Base-by-base conservation (phyloP, 257 asterid genomes). In the Cordia subcordata region DNA sequence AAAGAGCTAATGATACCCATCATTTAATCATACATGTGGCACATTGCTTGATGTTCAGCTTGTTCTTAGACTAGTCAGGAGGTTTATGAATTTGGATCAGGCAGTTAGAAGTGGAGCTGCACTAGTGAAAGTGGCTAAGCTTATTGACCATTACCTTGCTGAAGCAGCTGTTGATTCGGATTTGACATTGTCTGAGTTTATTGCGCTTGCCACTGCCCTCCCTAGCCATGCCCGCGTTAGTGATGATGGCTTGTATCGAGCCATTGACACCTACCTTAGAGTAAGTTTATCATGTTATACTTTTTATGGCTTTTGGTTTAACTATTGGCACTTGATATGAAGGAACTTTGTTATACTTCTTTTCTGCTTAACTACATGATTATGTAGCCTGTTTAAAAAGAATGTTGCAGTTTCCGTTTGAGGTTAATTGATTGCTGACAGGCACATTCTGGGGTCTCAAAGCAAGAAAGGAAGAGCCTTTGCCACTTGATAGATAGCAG, bases 241-340 rank as follows among this genome's bases (percentile, higher is more conserved):
- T 0, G 81, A 83, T 38, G 95, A 86, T 57, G 79, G 85, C 3
- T 64, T 86, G 9, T 86, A 86, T 60, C 77, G 92, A 14, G 89
- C 95, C 57, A 71, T 86, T 46, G 95, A 86, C 19, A 86, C 85
- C 44, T 86, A 83, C 58, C 95, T 86, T 57, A 86, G 81, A 65
- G 95, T 86, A 72, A 63, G 72, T 49, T 19, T 12, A 22, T 10
- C 12, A 32, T 14, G 0, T 9, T 47, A 10, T 17, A 27, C 6
- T 27, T 27, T 6, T 27, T 27, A 27, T 27, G 35, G 35, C 35
- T 27, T n/a, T n/a, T 27, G 35, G 35, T 27, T 3, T 27, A 27
- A 6, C 58, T n/a, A 20, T 3, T 27, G 35, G 35, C 35, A 27
- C 21, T 11, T 61, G 35, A 27, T 27, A 27, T 27, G 35, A 27